A percentile compares a stretch with the other conserved stretches of the same genome.
Conservation (phyloP, 1,284 basidiomycete species). For the Fomitopsis palustris region DNA sequence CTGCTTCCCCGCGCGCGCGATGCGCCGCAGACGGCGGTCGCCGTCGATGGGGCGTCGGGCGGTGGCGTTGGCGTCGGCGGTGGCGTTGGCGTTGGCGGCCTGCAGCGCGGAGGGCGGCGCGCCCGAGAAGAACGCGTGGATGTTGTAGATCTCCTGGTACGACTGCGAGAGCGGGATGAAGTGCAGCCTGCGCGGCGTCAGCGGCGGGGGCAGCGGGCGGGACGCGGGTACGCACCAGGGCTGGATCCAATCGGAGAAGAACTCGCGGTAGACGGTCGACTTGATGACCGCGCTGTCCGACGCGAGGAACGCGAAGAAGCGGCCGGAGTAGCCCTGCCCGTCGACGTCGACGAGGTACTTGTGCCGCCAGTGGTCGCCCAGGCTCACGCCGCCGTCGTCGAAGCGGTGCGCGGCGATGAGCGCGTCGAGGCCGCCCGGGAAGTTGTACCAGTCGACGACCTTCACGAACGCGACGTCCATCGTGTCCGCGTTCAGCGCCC, state of each 20-base stretch:
- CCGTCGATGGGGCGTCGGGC: conserved; percentile 53
- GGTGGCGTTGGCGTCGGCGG: conserved; percentile 19
- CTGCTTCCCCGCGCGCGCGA: conserved; percentile 83
- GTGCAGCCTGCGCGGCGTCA: conserved; percentile 80
- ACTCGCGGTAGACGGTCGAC: conserved; percentile 87
- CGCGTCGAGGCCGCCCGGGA: conserved; percentile 79
- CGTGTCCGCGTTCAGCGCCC: conserved; percentile 71
- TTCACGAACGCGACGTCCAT: conserved; percentile 91
- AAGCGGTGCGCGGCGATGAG: conserved; percentile 72
- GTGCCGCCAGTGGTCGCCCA: conserved; percentile 88
- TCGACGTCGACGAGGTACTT: conserved; percentile 92
- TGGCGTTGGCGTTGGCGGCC: conserved; percentile 48
- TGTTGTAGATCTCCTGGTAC: conserved; percentile 90
- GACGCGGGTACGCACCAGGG: conserved; percentile 70
- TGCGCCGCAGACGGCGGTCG: conserved; percentile 73
- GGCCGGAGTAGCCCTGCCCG: conserved; percentile 92
- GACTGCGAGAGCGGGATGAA: conserved; percentile 86
- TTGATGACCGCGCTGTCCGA: conserved; percentile 89
- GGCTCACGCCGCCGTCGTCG: conserved; percentile 69
- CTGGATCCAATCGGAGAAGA: conserved; percentile 81
- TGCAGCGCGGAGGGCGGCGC: conserved; percentile 59
- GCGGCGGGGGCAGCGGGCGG: too few relatives aligned
- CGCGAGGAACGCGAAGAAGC: conserved; percentile 84
- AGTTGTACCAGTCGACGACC: conserved; percentile 61
- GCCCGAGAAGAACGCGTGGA: conserved; percentile 88